A percentile compares a stretch with the other conserved stretches of the same genome.
phyloP scores from a whole-genome alignment of 2,329 filamentous ascomycete genomes.

The Botrytis medusae region DNA sequence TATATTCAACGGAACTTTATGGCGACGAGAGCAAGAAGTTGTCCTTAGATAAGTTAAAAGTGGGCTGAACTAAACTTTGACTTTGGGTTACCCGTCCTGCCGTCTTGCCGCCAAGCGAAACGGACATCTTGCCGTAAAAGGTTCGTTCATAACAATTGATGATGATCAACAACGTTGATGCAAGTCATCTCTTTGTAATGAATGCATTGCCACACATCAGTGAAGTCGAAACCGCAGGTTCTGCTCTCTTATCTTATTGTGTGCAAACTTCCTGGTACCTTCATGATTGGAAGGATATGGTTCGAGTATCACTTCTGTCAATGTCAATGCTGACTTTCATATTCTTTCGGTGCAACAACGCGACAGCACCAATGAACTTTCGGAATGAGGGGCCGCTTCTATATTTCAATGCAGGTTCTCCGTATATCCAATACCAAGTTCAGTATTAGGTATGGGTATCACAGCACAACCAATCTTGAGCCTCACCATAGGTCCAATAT shows the following conservation, averaged over 20 bases:
- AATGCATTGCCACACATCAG: background rate
- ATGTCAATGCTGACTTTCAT: background rate
- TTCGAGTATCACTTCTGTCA: background rate
- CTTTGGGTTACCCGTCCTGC: background rate
- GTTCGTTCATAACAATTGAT: background rate
- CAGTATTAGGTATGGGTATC: background rate
- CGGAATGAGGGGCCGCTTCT: background rate
- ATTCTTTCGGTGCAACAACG: background rate
- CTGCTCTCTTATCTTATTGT: background rate
- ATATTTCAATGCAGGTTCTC: background rate
- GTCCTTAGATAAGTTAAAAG: background rate
- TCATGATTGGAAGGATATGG: background rate
- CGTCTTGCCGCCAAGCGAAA: background rate
- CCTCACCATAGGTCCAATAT: background rate
- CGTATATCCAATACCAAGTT: background rate
- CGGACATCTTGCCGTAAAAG: background rate
- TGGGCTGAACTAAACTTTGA: background rate
- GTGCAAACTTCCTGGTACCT: background rate
- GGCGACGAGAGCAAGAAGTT: background rate
- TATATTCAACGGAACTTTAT: background rate
- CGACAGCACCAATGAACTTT: background rate
- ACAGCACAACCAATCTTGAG: background rate
- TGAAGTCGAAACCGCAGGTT: background rate
- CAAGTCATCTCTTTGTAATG: background rate
- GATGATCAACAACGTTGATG: background rate